phyloP scores from a whole-genome alignment of 371 early-diverging fungal species.

The Haplosporangium sp. region DNA sequence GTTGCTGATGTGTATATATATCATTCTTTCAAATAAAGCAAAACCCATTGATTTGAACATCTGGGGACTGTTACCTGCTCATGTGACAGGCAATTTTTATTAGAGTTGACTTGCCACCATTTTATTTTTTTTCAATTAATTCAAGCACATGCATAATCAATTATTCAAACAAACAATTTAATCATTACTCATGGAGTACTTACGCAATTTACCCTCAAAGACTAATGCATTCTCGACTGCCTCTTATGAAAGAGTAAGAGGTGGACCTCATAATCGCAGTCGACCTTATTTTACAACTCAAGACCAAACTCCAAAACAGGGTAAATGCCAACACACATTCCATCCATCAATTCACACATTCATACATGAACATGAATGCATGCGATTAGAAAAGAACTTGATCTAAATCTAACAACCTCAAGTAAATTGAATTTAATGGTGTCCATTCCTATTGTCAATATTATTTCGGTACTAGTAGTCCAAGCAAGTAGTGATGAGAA shows the following conservation, averaged over 20 bases:
- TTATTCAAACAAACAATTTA: neutral
- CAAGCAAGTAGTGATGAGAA: slow-evolving; percentile 43
- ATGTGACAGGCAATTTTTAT: neutral
- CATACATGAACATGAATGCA: neutral
- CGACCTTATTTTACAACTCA: slow-evolving; percentile 37
- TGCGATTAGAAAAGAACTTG: neutral
- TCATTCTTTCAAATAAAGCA: no score
- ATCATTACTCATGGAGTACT: slow-evolving; percentile 28
- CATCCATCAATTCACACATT: neutral
- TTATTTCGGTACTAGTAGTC: slow-evolving; percentile 6
- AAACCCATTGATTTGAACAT: no score
- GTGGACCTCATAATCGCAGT: slow-evolving; percentile 37
- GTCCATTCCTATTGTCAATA: neutral
- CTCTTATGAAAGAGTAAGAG: slow-evolving; percentile 57
- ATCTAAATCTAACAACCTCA: neutral
- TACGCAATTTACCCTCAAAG: slow-evolving; percentile 59
- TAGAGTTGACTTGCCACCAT: neutral
- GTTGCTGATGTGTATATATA: no score
- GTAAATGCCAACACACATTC: neutral
- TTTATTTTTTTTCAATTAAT: no score
- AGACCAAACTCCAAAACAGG: slow-evolving; percentile 36
- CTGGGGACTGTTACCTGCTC: no score
- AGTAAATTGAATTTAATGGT: neutral
- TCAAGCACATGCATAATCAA: no score
- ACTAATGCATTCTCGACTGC: slow-evolving; percentile 57